These are phyloP conservation scores for Leptodontidium sp. DNA, from an alignment of 2,329 filamentous ascomycete genomes.

Conservation along the genomic window DNA sequence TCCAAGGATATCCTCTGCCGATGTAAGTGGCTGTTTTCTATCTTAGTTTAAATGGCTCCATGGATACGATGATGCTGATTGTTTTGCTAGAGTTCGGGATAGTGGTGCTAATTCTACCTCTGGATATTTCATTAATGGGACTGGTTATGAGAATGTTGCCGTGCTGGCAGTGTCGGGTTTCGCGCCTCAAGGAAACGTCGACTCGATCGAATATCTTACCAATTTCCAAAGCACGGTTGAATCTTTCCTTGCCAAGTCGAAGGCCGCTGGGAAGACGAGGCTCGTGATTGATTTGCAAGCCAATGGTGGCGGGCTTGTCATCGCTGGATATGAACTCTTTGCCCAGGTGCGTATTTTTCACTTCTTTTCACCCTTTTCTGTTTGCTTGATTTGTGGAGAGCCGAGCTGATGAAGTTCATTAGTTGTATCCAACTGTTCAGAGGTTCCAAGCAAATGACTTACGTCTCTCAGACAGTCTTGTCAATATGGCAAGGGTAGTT, in stretches of 20 bases:
- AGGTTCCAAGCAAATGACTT: constrained; percentile 13
- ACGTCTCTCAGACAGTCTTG: constrained; percentile 11
- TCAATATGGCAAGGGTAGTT: constrained; percentile 5
- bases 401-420: background rate
- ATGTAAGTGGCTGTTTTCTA: constrained; percentile 5
- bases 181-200: background rate
- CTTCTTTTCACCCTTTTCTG: too few species aligned
- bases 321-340: constrained; percentile 23
- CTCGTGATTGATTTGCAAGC: constrained; percentile 26
- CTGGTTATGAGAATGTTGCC: constrained; percentile 19
- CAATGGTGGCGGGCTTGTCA: constrained; percentile 25
- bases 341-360: background rate
- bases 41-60: background rate
- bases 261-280: constrained; percentile 11
- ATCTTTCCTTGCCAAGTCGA: constrained; percentile 18
- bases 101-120: constrained; percentile 11
- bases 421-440: constrained; percentile 12
- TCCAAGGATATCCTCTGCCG: constrained; percentile 22
- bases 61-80: background rate
- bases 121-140: constrained; percentile 23
- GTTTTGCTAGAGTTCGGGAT: constrained; percentile 3
- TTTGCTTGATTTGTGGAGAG: too few species aligned
- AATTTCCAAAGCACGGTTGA: constrained; percentile 15
- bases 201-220: constrained; percentile 7
- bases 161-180: constrained; percentile 24